Conservation (phyloP, 495 filamentous ascomycete genomes). For the Talaromyces trachyspermus region DNA sequence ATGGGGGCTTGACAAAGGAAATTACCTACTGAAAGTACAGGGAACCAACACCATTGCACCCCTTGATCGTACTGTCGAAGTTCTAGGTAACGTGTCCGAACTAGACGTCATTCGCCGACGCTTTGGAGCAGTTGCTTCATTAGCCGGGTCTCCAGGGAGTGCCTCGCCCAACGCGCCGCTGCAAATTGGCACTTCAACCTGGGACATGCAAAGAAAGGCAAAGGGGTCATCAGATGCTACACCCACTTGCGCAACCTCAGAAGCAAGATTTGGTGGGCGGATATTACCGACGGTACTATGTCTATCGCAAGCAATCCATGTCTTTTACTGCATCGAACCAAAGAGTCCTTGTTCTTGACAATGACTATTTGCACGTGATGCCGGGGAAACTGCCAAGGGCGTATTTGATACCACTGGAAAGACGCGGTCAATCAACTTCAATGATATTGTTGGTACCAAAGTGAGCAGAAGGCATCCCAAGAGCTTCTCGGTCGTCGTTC, state of each 20-base stretch:
- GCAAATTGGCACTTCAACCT: constrained; percentile 38
- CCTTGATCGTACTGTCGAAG: constrained; percentile 82
- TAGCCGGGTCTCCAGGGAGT: constrained; percentile 73
- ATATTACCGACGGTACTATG: constrained; percentile 78
- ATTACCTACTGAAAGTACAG: constrained; percentile 80
- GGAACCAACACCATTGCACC: constrained; percentile 77
- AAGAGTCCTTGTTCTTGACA: constrained; percentile 80
- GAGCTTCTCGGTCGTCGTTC: constrained; percentile 83
- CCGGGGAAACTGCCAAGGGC: constrained; percentile 57
- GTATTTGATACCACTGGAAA: constrained; percentile 50
- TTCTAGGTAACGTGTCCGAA: constrained; percentile 73
- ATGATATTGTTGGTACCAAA: constrained; percentile 87
- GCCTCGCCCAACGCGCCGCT: constrained; percentile 72
- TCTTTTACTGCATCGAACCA: constrained; percentile 80
- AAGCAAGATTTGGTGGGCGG: constrained; percentile 66
- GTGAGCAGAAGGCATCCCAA: constrained; percentile 84
- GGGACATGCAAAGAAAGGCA: constrained; percentile 54
- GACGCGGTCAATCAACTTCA: constrained; percentile 85
- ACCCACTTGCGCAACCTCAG: constrained; percentile 60
- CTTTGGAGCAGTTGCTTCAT: constrained; percentile 71
- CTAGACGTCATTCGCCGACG: constrained; percentile 83
- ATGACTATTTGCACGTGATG: constrained; percentile 93
- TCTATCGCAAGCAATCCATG: constrained; percentile 91
- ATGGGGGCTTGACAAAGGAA: constrained; percentile 81
- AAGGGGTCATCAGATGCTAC: constrained; percentile 57